Conservation (phyloP, 805 yeast genomes). For the Metschnikowia sp. region DNA sequence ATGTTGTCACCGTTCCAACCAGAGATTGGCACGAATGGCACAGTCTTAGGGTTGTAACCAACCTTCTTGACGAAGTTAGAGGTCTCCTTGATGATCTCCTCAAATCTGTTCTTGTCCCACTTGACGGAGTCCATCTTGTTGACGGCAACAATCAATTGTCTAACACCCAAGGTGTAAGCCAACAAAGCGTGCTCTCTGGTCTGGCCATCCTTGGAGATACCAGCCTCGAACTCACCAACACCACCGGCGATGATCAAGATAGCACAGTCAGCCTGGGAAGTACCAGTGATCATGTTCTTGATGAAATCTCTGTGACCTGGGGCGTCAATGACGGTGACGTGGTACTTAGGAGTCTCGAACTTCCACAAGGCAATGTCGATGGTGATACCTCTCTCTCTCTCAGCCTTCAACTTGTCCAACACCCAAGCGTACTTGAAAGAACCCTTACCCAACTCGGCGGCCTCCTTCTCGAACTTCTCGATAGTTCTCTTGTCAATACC, state of each 20-base stretch:
- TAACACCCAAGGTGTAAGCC: slow-evolving; percentile 87
- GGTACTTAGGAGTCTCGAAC: slow-evolving; percentile 87
- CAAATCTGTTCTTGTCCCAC: slow-evolving; percentile 80
- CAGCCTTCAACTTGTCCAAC: slow-evolving; percentile 92
- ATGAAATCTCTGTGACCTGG: slow-evolving; percentile 97
- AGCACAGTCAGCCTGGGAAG: slow-evolving; percentile 92
- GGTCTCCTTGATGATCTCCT: slow-evolving; percentile 74
- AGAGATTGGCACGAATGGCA: slow-evolving; percentile 79
- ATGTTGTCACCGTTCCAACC: slow-evolving; percentile 94
- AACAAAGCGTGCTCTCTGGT: slow-evolving; percentile 84
- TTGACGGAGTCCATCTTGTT: slow-evolving; percentile 95
- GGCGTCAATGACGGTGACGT: slow-evolving; percentile 90
- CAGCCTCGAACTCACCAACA: slow-evolving; percentile 93
- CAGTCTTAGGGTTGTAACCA: slow-evolving; percentile 79
- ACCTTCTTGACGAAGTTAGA: slow-evolving; percentile 80
- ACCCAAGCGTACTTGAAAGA: slow-evolving; percentile 99
- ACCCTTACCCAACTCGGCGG: slow-evolving; percentile 96
- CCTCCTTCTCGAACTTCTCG: slow-evolving; percentile 97
- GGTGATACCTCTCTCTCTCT: slow-evolving; percentile 96
- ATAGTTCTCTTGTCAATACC: slow-evolving; percentile 98
- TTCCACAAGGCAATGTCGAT: slow-evolving; percentile 91
- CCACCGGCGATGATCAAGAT: slow-evolving; percentile 88
- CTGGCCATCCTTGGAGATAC: slow-evolving; percentile 92
- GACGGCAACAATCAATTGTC: slow-evolving; percentile 82
- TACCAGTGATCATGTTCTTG: slow-evolving; percentile 95